Evolutionary conservation across 2,329 filamentous ascomycete genomes (phyloP), one percentile per base, ranked within the genome.

Genomic region (Aspergillus flavus): DNA sequence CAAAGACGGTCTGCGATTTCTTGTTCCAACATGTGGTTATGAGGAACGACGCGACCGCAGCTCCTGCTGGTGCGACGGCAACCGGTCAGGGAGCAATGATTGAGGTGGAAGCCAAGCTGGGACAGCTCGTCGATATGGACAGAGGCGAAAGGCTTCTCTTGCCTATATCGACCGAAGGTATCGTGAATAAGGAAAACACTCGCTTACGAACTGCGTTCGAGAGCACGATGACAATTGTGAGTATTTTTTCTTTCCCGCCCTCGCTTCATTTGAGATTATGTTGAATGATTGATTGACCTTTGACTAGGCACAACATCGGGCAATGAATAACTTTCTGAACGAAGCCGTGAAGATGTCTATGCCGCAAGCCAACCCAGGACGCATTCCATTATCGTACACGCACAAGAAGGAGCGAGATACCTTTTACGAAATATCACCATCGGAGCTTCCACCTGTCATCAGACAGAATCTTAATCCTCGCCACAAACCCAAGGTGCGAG

Each of bases 31-130:
- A 90, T 61, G 89, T 95, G 21, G 84, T 95, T 7, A 81, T 84
- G 58, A 87, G 88, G 64, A 82, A 85, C n/a, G 87, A 91, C 67
- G 78, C 88, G 58, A 82, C 80, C 12, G 83, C 89, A 43, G 84
- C 75, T 1, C 79, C 84, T 61, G 80, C 83, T 12, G 74, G 78
- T 26, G 77, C 84, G 36, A 87, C 91, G 68, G 85, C 91, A 23
- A 78, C 82, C 19, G 85, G 85, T 58, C 84, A 86, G 19, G 88
- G 87, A 7, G 89, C 93, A 16, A 86, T 92, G 64, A 89, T 97
- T 59, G 95, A 99, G 78, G 91, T 99, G 60, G 95, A 99, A 80
- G 95, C 93, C 11, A 98, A 98, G 77, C 83, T 98, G 55, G 95
- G 95, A 21, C 90, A 88, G 30, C 84, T 98, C 16, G 86, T 94